Evolutionary conservation across 1,284 basidiomycete genomes (phyloP).

Genomic region (Cutaneotrichosporon sp.): DNA sequence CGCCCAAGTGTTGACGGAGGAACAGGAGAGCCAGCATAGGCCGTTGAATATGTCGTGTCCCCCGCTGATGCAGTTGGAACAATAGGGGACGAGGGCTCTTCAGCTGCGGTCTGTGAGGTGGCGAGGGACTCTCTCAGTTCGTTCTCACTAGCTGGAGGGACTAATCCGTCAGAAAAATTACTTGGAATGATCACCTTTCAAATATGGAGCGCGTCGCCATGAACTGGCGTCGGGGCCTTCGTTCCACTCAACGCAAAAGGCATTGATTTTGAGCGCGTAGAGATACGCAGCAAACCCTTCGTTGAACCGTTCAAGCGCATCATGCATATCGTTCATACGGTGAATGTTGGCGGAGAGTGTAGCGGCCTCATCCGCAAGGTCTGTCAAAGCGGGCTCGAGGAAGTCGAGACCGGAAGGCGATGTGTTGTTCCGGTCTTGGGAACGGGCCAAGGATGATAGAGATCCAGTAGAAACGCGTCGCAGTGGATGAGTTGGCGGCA

Average conservation of each 20-base stretch:
- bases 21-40: conserved; percentile 20
- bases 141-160: too few species aligned
- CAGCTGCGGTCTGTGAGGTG: too few species aligned
- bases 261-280: conserved; percentile 90
- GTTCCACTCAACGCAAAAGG: conserved; percentile 84
- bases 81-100: neutral
- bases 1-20: neutral
- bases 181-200: too few species aligned
- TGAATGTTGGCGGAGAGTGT: conserved; percentile 70
- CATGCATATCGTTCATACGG: conserved; percentile 64
- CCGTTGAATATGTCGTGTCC: conserved; percentile 45
- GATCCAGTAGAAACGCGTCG: conserved; percentile 87
- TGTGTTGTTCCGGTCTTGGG: conserved; percentile 56
- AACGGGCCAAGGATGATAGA: conserved; percentile 73
- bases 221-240: conserved; percentile 42
- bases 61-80: conserved; percentile 7
- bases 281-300: conserved; percentile 88
- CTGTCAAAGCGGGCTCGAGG: conserved; percentile 73
- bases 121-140: too few species aligned
- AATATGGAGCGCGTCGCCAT: conserved; percentile 54
- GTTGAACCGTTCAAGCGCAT: conserved; percentile 78
- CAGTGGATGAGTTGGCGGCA: conserved; percentile 55
- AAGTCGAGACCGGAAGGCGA: conserved; percentile 80
- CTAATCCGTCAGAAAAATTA: too few species aligned
- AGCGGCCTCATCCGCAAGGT: conserved; percentile 82